These are phyloP conservation scores for Wickerhamiella sorbophila DNA, from an alignment of 805 yeast species.

Conservation along the genomic window DNA sequence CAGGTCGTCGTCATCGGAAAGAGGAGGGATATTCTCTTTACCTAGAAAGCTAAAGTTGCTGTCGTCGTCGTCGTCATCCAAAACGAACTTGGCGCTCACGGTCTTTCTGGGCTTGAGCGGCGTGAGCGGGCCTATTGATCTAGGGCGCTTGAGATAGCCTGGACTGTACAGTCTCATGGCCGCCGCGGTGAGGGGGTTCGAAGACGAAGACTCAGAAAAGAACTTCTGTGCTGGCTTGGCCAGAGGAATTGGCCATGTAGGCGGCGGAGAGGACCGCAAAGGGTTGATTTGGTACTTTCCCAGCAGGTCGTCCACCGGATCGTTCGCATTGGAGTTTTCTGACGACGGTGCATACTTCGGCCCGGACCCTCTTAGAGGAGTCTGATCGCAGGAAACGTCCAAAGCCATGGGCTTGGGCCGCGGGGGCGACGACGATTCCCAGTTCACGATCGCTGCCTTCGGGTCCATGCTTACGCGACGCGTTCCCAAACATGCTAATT, in stretches of 20 bases:
- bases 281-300: conserved; percentile 10
- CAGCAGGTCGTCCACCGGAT: conserved; percentile 16
- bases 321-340: conserved; percentile 5
- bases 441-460: background rate
- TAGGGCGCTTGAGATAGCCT: conserved; percentile 12
- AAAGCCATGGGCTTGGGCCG: background rate
- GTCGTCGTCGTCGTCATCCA: conserved; percentile 1
- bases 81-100: no score
- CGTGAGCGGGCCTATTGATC: background rate
- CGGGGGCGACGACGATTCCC: conserved; percentile 5
- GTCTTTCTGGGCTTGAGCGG: background rate
- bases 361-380: background rate
- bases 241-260: conserved; percentile 11
- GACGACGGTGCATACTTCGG: background rate
- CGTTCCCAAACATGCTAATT: conserved; percentile 3
- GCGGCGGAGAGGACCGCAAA: conserved; percentile 9
- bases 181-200: background rate
- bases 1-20: background rate
- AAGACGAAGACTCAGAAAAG: background rate
- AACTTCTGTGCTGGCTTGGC: background rate
- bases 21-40: background rate
- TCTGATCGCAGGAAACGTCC: background rate
- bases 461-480: conserved; percentile 4
- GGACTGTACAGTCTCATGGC: conserved; percentile 12
- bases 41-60: background rate